Evolutionary conservation across 495 filamentous ascomycete genomes (phyloP), one percentile per base, ranked within the genome.

Genomic region (Aspergillus carlsbadensis): DNA sequence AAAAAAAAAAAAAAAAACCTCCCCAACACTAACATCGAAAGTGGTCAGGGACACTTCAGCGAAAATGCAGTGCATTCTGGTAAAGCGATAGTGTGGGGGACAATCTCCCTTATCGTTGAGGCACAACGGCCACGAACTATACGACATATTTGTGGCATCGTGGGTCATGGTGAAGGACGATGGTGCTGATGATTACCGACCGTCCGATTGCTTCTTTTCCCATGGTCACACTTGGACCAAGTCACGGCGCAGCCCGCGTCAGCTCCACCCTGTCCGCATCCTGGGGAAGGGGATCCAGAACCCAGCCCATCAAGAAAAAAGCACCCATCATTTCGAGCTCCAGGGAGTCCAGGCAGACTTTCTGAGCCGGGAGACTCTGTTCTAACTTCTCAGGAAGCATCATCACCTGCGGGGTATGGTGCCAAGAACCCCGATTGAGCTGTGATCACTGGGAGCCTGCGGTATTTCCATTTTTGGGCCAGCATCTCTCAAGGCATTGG

Each of bases 201-300:
- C 15, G 39, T 47, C 47, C 37, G 50, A 62, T 52, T 54, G 52
- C 22, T 43, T 50, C 17, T 56, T 29, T 33, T 22, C 22, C 41
- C 31, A 42, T 50, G 24, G 54, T 18, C 33, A 55, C 31, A 24
- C 31, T 47, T 56, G 22, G 24, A 34, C 45, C 54, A 50, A 43
- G 45, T 34, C 35, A 54, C 54, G 55, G 59, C 43, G 49, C 41
- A 61, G 35, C 51, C 55, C 55, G 54, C 29, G 20, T 53, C n/a
- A 47, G 50, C 36, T 55, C 59, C 54, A 62, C 55, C 46, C 18
- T 26, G 39, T 46, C 46, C 37, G 37, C 57, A 55, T 34, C 20
- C 50, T 52, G 54, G 55, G 55, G 59, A 57, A 57, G 6, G 26
- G 26, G 37, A 37, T 36, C n/a, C 33, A 26, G 29, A 17, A 34